A percentile compares a stretch with the other conserved stretches of the same genome.
phyloP scores from a whole-genome alignment of 148 eudicot species.

The Arctostaphylos glauca region DNA sequence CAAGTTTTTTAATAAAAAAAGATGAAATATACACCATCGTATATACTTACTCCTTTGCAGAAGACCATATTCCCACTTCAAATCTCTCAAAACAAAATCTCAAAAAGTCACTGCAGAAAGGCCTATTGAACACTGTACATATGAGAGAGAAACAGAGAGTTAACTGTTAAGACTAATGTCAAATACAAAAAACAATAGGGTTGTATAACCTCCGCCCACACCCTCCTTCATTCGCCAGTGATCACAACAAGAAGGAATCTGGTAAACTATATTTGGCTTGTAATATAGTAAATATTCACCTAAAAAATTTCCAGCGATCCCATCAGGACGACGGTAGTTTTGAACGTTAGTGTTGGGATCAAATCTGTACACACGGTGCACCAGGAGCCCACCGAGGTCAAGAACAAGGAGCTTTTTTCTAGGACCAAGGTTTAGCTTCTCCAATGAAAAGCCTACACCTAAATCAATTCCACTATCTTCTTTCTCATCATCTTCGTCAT shows the following conservation, averaged over 20 bases:
- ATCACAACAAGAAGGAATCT: too few species aligned
- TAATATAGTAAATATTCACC: background rate
- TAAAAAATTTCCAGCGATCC: background rate
- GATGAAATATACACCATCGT: too few species aligned
- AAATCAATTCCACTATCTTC: background rate
- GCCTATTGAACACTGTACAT: background rate
- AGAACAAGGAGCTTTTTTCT: conserved; percentile 33
- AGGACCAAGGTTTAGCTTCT: conserved; percentile 29
- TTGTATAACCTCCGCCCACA: too few species aligned
- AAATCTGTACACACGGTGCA: conserved; percentile 17
- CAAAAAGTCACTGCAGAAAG: background rate
- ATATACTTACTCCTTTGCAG: background rate
- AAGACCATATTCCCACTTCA: background rate
- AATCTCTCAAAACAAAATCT: background rate
- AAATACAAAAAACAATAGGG: too few species aligned
- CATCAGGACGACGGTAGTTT: conserved; percentile 16
- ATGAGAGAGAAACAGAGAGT: background rate
- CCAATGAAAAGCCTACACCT: conserved; percentile 14
- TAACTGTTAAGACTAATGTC: too few species aligned
- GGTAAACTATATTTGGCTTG: background rate
- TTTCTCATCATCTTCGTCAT: background rate
- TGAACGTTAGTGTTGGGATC: background rate
- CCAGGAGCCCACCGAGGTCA: conserved; percentile 25
- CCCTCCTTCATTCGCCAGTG: too few species aligned
- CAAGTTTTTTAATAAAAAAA: background rate